Percentiles rank a stretch among this genome's conserved stretches.
These are phyloP conservation scores for Lagenidium sp. DNA, from an alignment of 352 stramenopile genomes.

Conservation along the genomic window DNA sequence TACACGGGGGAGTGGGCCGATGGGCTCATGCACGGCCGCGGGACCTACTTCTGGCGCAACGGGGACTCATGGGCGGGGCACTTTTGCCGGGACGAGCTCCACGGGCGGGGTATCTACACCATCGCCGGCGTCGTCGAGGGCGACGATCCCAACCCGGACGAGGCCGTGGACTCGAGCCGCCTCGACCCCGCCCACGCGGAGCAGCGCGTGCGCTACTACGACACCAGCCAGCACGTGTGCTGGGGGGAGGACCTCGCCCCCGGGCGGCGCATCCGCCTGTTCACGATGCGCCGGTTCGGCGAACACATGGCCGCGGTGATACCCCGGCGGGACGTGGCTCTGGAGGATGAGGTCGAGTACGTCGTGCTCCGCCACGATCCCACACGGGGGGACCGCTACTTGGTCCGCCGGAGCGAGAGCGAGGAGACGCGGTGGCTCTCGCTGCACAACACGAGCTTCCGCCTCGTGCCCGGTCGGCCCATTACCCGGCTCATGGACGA, in stretches of 20 bases:
- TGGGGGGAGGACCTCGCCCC: slow-evolving; percentile 53
- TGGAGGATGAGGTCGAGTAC: slow-evolving; percentile 40
- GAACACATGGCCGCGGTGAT: slow-evolving; percentile 24
- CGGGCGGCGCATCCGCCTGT: slow-evolving; percentile 37
- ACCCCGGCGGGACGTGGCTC: slow-evolving; percentile 21
- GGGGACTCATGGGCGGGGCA: slow-evolving; percentile 44
- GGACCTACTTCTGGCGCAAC: slow-evolving; percentile 49
- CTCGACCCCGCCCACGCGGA: neutral
- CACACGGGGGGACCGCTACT: slow-evolving; percentile 24
- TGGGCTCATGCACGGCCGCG: slow-evolving; percentile 47
- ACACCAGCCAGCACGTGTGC: slow-evolving; percentile 50
- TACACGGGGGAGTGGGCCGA: slow-evolving; percentile 47
- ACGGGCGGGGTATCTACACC: slow-evolving; percentile 49
- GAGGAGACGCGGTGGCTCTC: slow-evolving; percentile 42
- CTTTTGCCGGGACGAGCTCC: slow-evolving; percentile 51
- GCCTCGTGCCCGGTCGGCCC: slow-evolving; percentile 20
- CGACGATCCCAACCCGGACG: slow-evolving; percentile 9
- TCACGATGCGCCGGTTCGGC: slow-evolving; percentile 29
- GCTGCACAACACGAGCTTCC: slow-evolving; percentile 37
- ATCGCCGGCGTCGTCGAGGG: slow-evolving; percentile 10
- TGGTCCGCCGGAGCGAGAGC: slow-evolving; percentile 29
- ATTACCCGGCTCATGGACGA: slow-evolving; percentile 21
- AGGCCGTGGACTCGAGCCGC: slow-evolving; percentile 3
- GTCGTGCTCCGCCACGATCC: slow-evolving; percentile 37
- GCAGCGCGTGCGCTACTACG: slow-evolving; percentile 41